Evolutionary conservation across 1,284 basidiomycete species (phyloP).

Genomic region (Ustilago lituana): DNA sequence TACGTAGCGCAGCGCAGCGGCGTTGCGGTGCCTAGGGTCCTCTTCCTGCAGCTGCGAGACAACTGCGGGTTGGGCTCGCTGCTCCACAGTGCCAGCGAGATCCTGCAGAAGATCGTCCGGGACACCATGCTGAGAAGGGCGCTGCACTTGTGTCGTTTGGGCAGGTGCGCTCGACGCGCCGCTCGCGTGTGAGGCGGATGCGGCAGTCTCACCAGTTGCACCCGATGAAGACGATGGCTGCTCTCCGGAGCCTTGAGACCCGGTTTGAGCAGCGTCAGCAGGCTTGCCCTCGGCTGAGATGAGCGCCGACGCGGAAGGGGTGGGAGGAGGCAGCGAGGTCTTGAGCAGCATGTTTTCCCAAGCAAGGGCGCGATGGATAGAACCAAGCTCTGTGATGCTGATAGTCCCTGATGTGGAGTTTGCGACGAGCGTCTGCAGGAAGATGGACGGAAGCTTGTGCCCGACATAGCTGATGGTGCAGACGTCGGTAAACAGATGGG

Average conservation of each 20-base stretch:
- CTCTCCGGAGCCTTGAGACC: background rate
- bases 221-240: constrained; percentile 1
- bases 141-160: constrained; percentile 22
- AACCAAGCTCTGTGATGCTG: constrained; percentile 77
- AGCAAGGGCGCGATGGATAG: constrained; percentile 81
- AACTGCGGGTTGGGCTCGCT: constrained; percentile 9
- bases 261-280: constrained; percentile 9
- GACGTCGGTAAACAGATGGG: constrained; percentile 86
- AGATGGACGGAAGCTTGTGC: constrained; percentile 77
- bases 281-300: constrained; percentile 25
- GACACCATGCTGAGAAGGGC: constrained; percentile 36
- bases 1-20: constrained; percentile 75
- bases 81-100: constrained; percentile 46
- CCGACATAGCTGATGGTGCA: constrained; percentile 85
- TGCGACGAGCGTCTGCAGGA: constrained; percentile 72
- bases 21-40: constrained; percentile 40
- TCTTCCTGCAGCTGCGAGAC: constrained; percentile 25
- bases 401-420: constrained; percentile 72
- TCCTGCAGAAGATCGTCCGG: constrained; percentile 44
- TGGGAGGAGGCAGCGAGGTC: constrained; percentile 48
- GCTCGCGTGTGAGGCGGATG: constrained; percentile 2
- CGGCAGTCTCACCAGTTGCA: background rate
- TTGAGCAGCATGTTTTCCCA: constrained; percentile 88
- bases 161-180: constrained; percentile 1
- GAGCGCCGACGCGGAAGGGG: constrained; percentile 1